phyloP scores from a whole-genome alignment of 164 flowering plant species.

The Paratinospora sagittata region DNA sequence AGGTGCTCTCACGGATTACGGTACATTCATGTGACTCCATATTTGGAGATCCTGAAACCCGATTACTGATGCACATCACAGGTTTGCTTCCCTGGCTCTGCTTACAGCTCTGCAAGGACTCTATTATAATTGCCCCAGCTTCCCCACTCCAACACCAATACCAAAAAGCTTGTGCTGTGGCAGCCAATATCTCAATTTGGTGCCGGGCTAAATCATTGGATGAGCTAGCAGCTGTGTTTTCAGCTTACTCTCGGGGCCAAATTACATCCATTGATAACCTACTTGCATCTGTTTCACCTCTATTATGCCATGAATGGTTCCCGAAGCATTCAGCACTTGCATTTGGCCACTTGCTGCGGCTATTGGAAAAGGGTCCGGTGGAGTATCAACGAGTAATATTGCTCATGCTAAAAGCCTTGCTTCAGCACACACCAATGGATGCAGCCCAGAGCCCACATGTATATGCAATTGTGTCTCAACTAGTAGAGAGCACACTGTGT shows the following conservation, averaged over 20 bases:
- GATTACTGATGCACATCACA: slow-evolving; percentile 90
- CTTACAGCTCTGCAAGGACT: slow-evolving; percentile 75
- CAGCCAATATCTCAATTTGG: slow-evolving; percentile 75
- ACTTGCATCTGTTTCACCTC: slow-evolving; percentile 79
- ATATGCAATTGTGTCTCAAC: slow-evolving; percentile 92
- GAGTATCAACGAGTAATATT: slow-evolving; percentile 90
- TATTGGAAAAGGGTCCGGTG: slow-evolving; percentile 88
- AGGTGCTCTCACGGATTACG: slow-evolving; percentile 87
- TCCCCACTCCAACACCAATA: slow-evolving; percentile 67
- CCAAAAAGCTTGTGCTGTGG: slow-evolving; percentile 85
- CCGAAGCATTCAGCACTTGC: slow-evolving; percentile 96
- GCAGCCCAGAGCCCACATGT: slow-evolving; percentile 96
- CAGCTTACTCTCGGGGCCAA: slow-evolving; percentile 74
- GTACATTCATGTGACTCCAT: slow-evolving; percentile 92
- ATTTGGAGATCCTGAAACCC: slow-evolving; percentile 83
- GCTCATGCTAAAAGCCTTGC: slow-evolving; percentile 90
- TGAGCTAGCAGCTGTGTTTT: slow-evolving; percentile 68
- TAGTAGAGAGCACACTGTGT: slow-evolving; percentile 92
- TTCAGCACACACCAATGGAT: slow-evolving; percentile 95
- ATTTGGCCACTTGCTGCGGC: slow-evolving; percentile 81
- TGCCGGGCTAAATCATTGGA: slow-evolving; percentile 78
- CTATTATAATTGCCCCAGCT: slow-evolving; percentile 37
- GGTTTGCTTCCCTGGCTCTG: slow-evolving; percentile 98
- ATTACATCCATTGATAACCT: slow-evolving; percentile 59
- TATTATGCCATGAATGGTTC: slow-evolving; percentile 85